A percentile compares a stretch with the other conserved stretches of the same genome.
These are phyloP conservation scores for Cercophora newfieldiana DNA, from an alignment of 495 filamentous ascomycete species.

Conservation along the genomic window DNA sequence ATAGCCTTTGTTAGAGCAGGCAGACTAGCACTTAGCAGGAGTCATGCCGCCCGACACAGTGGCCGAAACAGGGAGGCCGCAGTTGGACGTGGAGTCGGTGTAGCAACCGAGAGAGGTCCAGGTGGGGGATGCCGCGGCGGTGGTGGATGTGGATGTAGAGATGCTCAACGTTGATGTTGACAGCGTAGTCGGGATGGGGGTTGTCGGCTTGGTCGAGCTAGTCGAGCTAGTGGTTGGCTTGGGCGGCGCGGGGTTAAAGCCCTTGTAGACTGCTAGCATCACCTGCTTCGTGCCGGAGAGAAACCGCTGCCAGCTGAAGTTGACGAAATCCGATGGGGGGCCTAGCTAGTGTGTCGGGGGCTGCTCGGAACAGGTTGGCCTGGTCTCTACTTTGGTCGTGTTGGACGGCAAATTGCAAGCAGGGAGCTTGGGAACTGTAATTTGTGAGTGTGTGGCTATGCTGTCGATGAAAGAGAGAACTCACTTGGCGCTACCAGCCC, in stretches of 20 bases:
- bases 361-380: not conserved
- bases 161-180: slow-evolving; percentile 24
- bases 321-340: slow-evolving; percentile 7
- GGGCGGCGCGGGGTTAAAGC: not conserved
- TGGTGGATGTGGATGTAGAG: not conserved
- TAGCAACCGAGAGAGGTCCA: slow-evolving; percentile 33
- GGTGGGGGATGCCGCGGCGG: slow-evolving; percentile 17
- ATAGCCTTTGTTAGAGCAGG: slow-evolving; percentile 42
- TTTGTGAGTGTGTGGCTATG: not conserved
- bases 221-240: slow-evolving; percentile 20
- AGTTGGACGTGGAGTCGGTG: not conserved
- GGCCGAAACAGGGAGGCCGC: slow-evolving; percentile 53
- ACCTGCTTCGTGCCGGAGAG: not conserved
- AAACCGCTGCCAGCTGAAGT: slow-evolving; percentile 8
- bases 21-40: slow-evolving; percentile 52
- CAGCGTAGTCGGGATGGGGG: not conserved
- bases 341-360: not conserved
- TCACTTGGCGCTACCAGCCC: not conserved
- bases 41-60: slow-evolving; percentile 50
- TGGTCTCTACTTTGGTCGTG: not conserved
- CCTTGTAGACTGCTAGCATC: slow-evolving; percentile 8
- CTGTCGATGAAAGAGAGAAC: not conserved
- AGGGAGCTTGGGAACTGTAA: slow-evolving; percentile 7
- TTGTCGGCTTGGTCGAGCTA: slow-evolving; percentile 7
- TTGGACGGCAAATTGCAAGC: slow-evolving; percentile 12